Evolutionary conservation across 306 rosid genomes (phyloP), one percentile per base, ranked within the genome.

Genomic region (Dicorynia guianensis): DNA sequence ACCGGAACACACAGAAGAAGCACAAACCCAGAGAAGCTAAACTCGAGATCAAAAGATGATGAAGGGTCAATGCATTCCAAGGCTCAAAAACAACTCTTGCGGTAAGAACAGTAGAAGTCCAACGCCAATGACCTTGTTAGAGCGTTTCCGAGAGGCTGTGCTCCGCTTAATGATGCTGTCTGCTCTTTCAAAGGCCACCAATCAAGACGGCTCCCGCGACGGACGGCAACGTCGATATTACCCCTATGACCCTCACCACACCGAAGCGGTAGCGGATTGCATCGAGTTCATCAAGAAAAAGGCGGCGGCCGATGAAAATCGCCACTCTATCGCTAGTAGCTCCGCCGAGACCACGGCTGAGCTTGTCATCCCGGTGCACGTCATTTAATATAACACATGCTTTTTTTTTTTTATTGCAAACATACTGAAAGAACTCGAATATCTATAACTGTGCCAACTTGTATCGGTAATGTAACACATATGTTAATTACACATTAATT

Each of bases 261-360:
- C 76, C 50, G 93, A 94, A 86, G 98, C 96, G 4, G 97, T 91
- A 1, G 91, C 96, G 7, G 97, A 94, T 46, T 94, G 97, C 85
- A 94, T 94, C 5, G 96, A 94, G 82, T 94, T 94, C 59, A 91
- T 94, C 53, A 94, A 90, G 90, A 86, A 87, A 68, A 94, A 81
- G 59, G 88, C 95, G 3, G 64, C 73, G 4, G 17, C 82, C 5
- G 87, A 83, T 17, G 79, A 66, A 3, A 70, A 70, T 69, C 79
- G 56, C 5, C 74, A 47, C 72, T 75, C 84, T 54, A 63, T 76
- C 6, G 67, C 72, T 17, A 68, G 76, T 63, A 72, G 70, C 47
- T 78, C 84, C 2, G 13, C n/a, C 14, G 65, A 59, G 10, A 67
- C 71, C 70, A 10, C 55, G 0, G 50, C 79, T 0, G 80, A 84